phyloP scores from a whole-genome alignment of 2,329 filamentous ascomycete genomes.

The Calonectria hawksworthii region DNA sequence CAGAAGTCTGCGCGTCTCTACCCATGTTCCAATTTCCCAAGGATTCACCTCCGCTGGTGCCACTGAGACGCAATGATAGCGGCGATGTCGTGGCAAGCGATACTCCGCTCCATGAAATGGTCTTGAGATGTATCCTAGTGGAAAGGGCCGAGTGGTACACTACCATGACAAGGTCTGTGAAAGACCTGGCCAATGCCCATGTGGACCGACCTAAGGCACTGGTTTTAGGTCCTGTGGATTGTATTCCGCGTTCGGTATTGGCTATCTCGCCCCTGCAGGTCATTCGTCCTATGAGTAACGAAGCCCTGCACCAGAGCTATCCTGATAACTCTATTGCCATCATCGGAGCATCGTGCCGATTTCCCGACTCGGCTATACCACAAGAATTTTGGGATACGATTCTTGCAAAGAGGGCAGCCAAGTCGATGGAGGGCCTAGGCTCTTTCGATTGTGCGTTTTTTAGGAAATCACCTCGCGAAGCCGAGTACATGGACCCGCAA shows the following conservation, averaged over 20 bases:
- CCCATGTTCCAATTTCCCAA: not conserved
- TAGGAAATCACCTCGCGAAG: not conserved
- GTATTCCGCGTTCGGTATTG: not conserved
- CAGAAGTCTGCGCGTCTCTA: not conserved
- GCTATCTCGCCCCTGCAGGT: not conserved
- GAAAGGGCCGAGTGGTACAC: not conserved
- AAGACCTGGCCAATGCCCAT: not conserved
- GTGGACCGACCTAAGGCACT: not conserved
- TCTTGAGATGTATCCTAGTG: not conserved
- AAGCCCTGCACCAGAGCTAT: not conserved
- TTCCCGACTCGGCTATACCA: not conserved
- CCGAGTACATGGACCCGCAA: slow-evolving; percentile 7
- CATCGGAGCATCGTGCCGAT: not conserved
- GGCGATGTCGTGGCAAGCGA: not conserved
- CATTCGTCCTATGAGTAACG: not conserved
- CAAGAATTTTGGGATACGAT: not conserved
- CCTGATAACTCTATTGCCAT: not conserved
- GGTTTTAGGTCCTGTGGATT: not conserved
- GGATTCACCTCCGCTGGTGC: not conserved
- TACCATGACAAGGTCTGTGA: not conserved
- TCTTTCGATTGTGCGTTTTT: not conserved
- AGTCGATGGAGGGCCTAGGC: not conserved
- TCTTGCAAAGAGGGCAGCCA: not conserved
- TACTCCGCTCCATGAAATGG: not conserved
- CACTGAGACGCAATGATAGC: not conserved